Conservation (phyloP, 148 eudicot species). For the Cornus florida region DNA sequence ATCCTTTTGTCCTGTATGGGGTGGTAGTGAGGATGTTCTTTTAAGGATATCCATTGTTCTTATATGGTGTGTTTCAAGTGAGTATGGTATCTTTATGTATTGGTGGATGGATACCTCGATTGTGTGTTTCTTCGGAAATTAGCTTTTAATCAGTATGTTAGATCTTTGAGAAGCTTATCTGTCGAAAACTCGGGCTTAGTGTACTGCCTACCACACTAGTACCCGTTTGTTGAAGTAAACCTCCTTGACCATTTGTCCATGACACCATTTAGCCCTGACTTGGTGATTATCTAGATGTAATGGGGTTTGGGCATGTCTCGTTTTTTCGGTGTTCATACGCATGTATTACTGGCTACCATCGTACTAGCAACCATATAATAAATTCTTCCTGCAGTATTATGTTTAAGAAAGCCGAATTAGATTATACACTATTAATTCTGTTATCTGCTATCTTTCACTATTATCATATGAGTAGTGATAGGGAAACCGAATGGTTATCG, state of each 20-base stretch:
- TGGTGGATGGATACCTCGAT: too few relatives aligned
- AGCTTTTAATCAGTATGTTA: background rate
- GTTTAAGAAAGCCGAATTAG: too few relatives aligned
- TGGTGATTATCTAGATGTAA: background rate
- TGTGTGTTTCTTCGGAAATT: background rate
- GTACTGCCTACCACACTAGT: background rate
- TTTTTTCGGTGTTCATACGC: background rate
- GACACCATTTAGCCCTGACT: background rate
- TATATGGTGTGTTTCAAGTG: background rate
- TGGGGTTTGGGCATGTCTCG: background rate
- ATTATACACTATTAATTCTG: background rate
- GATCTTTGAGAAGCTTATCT: background rate
- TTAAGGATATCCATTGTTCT: too few relatives aligned
- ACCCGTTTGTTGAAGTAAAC: background rate
- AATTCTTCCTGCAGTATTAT: background rate
- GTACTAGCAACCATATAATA: background rate
- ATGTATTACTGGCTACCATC: background rate
- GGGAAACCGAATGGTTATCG: too few relatives aligned
- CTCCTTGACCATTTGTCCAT: background rate
- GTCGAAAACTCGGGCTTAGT: background rate
- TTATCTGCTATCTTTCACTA: background rate
- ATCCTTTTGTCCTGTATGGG: too few relatives aligned
- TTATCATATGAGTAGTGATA: too few relatives aligned
- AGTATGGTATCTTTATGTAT: background rate
- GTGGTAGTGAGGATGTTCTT: too few relatives aligned